phyloP scores from a whole-genome alignment of 129 eudicot genomes.

The Lonicera japonica region DNA sequence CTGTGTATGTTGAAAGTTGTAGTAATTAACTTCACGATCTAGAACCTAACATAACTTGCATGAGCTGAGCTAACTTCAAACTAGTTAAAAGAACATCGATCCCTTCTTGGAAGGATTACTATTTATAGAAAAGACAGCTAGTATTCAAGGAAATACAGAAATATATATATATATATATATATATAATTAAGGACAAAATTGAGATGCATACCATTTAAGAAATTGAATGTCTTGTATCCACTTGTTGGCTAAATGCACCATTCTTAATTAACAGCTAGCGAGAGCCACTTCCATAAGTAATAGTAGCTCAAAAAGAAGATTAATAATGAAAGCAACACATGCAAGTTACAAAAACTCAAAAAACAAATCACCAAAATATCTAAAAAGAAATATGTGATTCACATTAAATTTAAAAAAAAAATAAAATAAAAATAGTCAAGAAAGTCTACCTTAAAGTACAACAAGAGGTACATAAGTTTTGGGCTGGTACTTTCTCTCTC shows the following conservation, averaged over 20 bases:
- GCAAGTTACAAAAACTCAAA: conserved; percentile 16
- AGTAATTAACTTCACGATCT: no score
- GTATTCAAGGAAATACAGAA: not conserved
- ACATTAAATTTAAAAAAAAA: conserved; percentile 9
- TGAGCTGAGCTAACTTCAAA: no score
- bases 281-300: not conserved
- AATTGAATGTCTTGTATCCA: not conserved
- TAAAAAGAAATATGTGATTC: conserved; percentile 9
- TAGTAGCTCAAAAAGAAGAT: no score
- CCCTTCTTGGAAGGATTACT: no score
- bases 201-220: conserved; percentile 2
- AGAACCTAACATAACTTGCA: no score
- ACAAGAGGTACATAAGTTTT: not conserved
- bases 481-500: no score
- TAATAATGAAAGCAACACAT: conserved; percentile 1
- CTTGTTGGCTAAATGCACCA: not conserved
- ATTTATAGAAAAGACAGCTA: no score
- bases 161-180: no score
- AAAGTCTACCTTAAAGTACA: conserved; percentile 14
- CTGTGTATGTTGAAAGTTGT: no score
- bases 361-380: conserved; percentile 12
- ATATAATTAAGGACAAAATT: no score
- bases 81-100: no score
- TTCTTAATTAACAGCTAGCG: not conserved
- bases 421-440: conserved; percentile 1